Base-by-base conservation (phyloP, 208 protist genomes). In the Leishmania lainsoni region DNA sequence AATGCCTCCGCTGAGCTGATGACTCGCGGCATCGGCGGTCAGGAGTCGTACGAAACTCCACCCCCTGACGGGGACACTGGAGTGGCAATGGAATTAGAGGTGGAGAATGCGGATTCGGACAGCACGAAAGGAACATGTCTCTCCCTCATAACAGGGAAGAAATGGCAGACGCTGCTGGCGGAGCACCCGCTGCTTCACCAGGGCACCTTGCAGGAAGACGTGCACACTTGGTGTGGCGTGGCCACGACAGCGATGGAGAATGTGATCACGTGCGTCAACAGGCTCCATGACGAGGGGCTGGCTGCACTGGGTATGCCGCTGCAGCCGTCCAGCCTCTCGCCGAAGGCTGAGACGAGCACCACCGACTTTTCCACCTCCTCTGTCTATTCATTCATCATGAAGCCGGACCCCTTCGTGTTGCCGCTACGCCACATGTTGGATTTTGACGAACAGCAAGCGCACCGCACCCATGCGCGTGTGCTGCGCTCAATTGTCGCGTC, bases 171-270 rank as follows among this genome's bases (percentile, higher is more conserved):
- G 42, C 54, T 78, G 51, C 45, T 75, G 29, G 75, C 58, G 17
- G 68, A 76, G 45, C 61, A 42, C 42, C 75, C 75, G 20, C 54
- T 79, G 29, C 74, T 79, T n/a, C 66, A 70, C 74, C 70, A 79
- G 74, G 63, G 66, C 8, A 56, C 80, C 26, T 22, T 83, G 80
- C 48, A 73, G 54, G 59, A 39, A 16, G 80, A 83, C 54, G 75
- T 79, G 73, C 65, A 79, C 39, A 49, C 71, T 51, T 66, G 75
- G 35, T 83, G 61, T 39, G 73, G 79, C n/a, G 52, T 74, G 0
- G 73, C 56, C 17, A 29, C 42, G 2, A 14, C 22, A 32, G 72
- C 79, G 3, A 35, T 83, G 20, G 79, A 49, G 20, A 35, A 74
- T 0, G 16, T 68, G 22, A 42, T 32, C 2, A n/a, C 12, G 32